Conservation (phyloP, 257 asterid species). For the Solanum stenotomum region DNA sequence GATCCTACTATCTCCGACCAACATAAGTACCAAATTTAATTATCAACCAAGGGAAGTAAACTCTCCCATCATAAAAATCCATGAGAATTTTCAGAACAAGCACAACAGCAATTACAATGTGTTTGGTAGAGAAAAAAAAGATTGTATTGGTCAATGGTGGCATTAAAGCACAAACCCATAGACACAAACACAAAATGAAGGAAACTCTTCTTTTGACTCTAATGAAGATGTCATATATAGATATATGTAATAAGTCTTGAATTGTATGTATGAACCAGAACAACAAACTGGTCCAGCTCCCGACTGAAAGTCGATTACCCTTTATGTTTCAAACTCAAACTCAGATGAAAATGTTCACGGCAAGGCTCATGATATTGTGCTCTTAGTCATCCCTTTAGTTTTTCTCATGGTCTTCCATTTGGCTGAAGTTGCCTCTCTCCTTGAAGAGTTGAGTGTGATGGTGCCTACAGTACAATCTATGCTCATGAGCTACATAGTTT, state of each 20-base stretch:
- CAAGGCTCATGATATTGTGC: background rate
- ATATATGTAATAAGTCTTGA: background rate
- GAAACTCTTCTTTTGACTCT: background rate
- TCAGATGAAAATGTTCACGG: background rate
- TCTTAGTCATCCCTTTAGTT: background rate
- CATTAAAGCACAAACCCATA: background rate
- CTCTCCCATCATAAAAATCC: background rate
- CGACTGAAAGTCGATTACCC: background rate
- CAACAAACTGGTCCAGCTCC: background rate
- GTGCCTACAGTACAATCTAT: conserved; percentile 67
- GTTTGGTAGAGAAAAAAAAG: background rate
- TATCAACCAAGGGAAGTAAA: background rate
- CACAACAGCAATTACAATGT: background rate
- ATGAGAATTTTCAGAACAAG: background rate
- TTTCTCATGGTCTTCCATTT: conserved; percentile 36
- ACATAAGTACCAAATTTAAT: background rate
- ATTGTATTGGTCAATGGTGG: background rate
- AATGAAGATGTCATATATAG: background rate
- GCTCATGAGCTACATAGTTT: conserved; percentile 68
- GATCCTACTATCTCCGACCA: background rate
- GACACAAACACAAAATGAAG: background rate
- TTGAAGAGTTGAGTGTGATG: conserved; percentile 78
- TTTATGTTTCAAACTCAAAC: background rate
- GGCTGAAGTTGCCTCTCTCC: conserved; percentile 74
- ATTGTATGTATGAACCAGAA: background rate